A percentile compares a stretch with the other conserved stretches of the same genome.
These are phyloP conservation scores for Candida succiphila DNA, from an alignment of 805 yeast species.

Conservation along the genomic window DNA sequence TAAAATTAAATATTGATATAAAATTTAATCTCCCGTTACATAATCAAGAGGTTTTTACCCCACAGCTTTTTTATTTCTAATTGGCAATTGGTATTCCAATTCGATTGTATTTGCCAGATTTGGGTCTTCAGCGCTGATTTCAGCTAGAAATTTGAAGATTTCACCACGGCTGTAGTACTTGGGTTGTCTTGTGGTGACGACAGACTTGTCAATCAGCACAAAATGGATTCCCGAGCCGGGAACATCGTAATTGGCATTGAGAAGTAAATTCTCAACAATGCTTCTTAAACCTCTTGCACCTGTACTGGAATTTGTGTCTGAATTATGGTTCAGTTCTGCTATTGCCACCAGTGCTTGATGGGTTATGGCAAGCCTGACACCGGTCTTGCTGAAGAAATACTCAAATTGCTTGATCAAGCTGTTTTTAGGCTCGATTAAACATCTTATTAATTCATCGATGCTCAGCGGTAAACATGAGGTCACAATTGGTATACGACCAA, in stretches of 20 bases:
- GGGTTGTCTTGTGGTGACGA: constrained; percentile 20
- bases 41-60: no score
- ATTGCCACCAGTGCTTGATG: constrained; percentile 35
- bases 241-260: constrained; percentile 46
- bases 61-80: no score
- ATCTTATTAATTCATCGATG: constrained; percentile 34
- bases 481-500: constrained; percentile 49
- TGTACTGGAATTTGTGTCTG: constrained; percentile 41
- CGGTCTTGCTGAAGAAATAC: constrained; percentile 42
- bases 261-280: constrained; percentile 39
- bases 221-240: constrained; percentile 46
- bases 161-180: constrained; percentile 38
- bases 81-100: constrained; percentile 17
- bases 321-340: constrained; percentile 39
- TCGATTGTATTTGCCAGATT: constrained; percentile 25
- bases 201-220: constrained; percentile 36
- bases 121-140: constrained; percentile 31
- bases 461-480: constrained; percentile 38
- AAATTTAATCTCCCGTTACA: no score
- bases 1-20: no score
- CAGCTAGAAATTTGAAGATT: constrained; percentile 28
- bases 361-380: constrained; percentile 40
- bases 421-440: constrained; percentile 45
- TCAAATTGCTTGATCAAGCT: constrained; percentile 44
- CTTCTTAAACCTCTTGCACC: constrained; percentile 55